phyloP scores from a whole-genome alignment of 768 basidiomycete genomes.

The Cystoderma amianthinum region DNA sequence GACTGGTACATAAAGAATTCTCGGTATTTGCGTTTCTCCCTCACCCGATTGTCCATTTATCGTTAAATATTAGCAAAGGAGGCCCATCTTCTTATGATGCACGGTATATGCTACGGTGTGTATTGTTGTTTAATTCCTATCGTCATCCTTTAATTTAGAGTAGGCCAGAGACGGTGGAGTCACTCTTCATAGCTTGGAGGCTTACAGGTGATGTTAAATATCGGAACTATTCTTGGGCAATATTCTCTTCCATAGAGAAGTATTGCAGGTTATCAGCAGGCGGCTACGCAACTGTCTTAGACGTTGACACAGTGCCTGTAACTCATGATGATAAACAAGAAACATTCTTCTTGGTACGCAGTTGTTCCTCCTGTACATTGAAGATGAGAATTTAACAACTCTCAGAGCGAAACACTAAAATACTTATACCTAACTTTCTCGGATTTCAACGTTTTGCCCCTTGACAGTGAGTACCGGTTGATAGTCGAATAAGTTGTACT shows the following conservation, averaged over 20 bases:
- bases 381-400: background rate
- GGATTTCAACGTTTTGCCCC: conserved; percentile 47
- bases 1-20: conserved; percentile 2
- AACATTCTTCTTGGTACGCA: conserved; percentile 64
- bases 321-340: conserved; percentile 68
- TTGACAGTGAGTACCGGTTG: conserved; percentile 38
- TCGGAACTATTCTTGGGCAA: conserved; percentile 63
- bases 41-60: background rate
- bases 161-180: conserved; percentile 75
- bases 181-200: conserved; percentile 69
- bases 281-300: conserved; percentile 60
- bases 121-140: background rate
- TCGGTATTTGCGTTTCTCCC: background rate
- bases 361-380: background rate
- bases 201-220: conserved; percentile 61
- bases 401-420: conserved; percentile 65
- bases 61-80: conserved; percentile 12
- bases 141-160: background rate
- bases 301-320: conserved; percentile 59
- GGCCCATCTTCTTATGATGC: conserved; percentile 14
- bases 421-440: conserved; percentile 72
- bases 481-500: background rate
- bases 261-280: conserved; percentile 53
- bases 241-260: conserved; percentile 65
- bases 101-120: conserved; percentile 15